Base-by-base conservation (phyloP, 192 early-diverging fungal genomes). In the Haplosporangium gracile region DNA sequence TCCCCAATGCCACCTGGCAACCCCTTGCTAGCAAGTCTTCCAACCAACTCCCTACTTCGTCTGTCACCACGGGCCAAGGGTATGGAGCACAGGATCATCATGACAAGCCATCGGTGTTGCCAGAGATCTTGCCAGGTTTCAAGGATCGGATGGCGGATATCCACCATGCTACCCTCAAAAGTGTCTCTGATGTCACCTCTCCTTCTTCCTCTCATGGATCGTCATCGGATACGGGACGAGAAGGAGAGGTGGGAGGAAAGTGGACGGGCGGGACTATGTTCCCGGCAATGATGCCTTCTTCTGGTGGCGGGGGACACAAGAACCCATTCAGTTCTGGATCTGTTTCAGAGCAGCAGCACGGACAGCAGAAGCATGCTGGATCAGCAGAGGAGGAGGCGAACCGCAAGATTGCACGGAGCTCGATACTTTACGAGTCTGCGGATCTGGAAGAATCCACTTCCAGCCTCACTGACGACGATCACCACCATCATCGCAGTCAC, bases 381-480 rank as follows among this genome's bases (percentile, higher is more conserved):
- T 57, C 69, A 4, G 53, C 51, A 9, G 26, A 55, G 2, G 73
- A 84, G 39, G 73, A 79, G 2, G 68, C 68, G 29, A 45, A 70
- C 65, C 70, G 74, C 32, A 65, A 10, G 18, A 42, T 86, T 2
- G 22, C 84, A 70, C 80, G 77, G 65, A 86, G 69, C 72, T 86
- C 84, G 42, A 86, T 86, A 36, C 76, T 86, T 1, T 86, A 86
- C 60, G 84, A 86, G 71, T 86, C 84, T 20, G 72, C 84, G 1
- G 76, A 74, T 60, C 70, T 70, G 1, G 24, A 57, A 32, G 72
- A 68, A 38, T 73, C 81, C 9, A 68, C 75, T 5, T 16, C 81
- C n/a, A 51, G 70, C 0, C 68, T 79, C 29, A 34, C 77, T 6
- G 73, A 82, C 45, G n/a, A 60, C 5, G 39, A 55, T 8, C 68